phyloP scores from a whole-genome alignment of 179 eudicot genomes.

The Drosera spatulata region DNA sequence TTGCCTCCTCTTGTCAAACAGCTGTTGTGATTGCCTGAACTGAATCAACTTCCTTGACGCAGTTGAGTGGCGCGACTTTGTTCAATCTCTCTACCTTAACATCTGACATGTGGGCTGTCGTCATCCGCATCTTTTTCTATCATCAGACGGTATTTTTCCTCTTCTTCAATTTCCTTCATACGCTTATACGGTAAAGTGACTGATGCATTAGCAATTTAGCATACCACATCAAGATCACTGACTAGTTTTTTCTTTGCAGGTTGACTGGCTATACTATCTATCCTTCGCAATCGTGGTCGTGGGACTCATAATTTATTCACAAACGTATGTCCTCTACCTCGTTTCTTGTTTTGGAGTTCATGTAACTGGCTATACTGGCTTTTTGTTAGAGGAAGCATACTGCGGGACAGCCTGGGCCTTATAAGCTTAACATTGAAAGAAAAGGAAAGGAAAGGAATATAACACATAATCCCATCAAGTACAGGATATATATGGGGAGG shows the following conservation, averaged over 20 bases:
- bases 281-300: constrained; percentile 40
- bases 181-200: not conserved
- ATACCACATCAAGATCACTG: not conserved
- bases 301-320: constrained; percentile 45
- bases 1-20: not conserved
- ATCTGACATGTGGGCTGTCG: constrained; percentile 93
- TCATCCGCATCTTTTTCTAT: constrained; percentile 69
- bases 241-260: constrained; percentile 23
- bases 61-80: constrained; percentile 77
- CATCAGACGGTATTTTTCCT: constrained; percentile 46
- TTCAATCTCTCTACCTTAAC: constrained; percentile 82
- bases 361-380: not conserved
- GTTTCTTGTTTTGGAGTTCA: not conserved
- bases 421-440: too few relatives aligned
- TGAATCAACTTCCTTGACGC: constrained; percentile 3
- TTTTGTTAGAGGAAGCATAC: not conserved
- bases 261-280: constrained; percentile 57
- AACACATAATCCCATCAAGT: too few relatives aligned
- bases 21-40: not conserved
- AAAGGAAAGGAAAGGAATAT: too few relatives aligned
- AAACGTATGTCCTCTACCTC: constrained; percentile 19
- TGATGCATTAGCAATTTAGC: not conserved
- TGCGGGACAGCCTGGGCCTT: not conserved
- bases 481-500: too few relatives aligned
- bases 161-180: not conserved